Evolutionary conservation across 345 rosid species (phyloP), one percentile per base, ranked within the genome.

Genomic region (Brassica napus): DNA sequence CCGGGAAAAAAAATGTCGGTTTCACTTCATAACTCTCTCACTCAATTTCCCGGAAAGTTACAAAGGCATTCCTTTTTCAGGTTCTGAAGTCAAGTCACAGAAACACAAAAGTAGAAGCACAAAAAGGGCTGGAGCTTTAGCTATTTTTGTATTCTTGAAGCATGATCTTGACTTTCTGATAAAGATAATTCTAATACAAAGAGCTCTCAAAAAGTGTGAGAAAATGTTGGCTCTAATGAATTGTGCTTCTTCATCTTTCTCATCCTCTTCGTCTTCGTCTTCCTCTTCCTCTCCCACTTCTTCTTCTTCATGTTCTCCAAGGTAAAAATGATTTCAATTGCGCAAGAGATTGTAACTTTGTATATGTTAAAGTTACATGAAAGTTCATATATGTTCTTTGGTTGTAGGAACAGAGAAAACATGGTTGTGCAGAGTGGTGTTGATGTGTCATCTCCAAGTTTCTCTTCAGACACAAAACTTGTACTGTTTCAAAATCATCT

Each of bases 241-340:
- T 66, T 84, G 84, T 83, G 84, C 83, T 24, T 81, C 86, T 54
- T 85, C 87, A 24, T 82, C 73, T 52, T 70, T 86, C 59, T 82
- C 87, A 66, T 82, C 85, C 59, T 82, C 86, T 39, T 77, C 77
- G 18, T 68, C 88, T 6, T 79, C 71, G 34, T 68, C 73, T 34
- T 68, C 86, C 32, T 77, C 76, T 37, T 68, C 88, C 44, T 81
- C 91, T 58, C 78, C 86, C 34, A 77, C 90, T 55, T 75, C 88
- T 11, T 62, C 75, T 24, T 66, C 77, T 58, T 59, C 73, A 21
- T 73, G 1, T 68, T 80, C 84, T 54, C 68, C 82, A 4, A 78
- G 90, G 92, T 88, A 75, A 70, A 3, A 70, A 3, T 15, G 31
- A 59, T 47, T 75, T 73, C 72, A 9, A 14, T 55, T 71, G 23